Evolutionary conservation across 2,329 filamentous ascomycete species (phyloP).

Genomic region (Akanthomyces dipterigenus): DNA sequence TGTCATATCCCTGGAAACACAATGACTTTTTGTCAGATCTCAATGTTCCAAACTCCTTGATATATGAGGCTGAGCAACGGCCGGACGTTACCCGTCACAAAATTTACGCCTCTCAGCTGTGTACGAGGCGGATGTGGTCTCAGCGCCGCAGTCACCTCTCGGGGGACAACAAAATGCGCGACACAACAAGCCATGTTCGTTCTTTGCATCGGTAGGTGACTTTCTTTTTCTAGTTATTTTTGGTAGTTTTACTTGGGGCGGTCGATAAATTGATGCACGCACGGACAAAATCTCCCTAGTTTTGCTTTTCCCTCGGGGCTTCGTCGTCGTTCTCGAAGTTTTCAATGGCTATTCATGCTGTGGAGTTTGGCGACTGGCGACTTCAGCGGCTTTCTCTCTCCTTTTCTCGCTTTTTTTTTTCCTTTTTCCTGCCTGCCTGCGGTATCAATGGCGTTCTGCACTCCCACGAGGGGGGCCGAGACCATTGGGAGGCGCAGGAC

Average conservation of each 20-base stretch:
- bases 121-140: background rate
- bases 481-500: background rate
- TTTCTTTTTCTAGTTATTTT: no score
- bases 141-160: background rate
- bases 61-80: background rate
- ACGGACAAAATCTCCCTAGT: background rate
- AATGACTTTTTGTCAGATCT: background rate
- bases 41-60: background rate
- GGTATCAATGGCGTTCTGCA: background rate
- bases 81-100: background rate
- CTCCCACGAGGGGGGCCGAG: background rate
- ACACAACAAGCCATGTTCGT: background rate
- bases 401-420: background rate
- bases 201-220: background rate
- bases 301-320: background rate
- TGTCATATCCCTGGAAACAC: no score
- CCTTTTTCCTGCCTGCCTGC: background rate
- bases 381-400: background rate
- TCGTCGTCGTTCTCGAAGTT: background rate
- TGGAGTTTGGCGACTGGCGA: background rate
- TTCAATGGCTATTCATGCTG: background rate
- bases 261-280: constrained; percentile 2
- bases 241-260: background rate
- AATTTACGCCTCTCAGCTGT: background rate
- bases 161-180: background rate